Percentiles rank a stretch among this genome's conserved stretches.
Evolutionary conservation across 164 flowering plant genomes (phyloP).

Genomic region (Paratinospora sagittata): DNA sequence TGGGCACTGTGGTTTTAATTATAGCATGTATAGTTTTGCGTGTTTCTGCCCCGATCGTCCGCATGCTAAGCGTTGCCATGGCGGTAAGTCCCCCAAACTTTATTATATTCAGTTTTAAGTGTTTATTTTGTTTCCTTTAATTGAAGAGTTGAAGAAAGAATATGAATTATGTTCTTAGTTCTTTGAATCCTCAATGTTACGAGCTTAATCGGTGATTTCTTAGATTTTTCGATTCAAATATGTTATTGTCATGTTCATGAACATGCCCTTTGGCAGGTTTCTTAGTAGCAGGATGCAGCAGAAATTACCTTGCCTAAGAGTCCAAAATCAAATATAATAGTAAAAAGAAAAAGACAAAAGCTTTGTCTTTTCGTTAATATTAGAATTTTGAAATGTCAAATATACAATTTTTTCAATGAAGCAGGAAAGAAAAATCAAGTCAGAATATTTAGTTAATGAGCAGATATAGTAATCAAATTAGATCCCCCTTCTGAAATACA

Average conservation of each 20-base stretch:
- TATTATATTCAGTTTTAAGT: not conserved
- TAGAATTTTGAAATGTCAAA: conserved; percentile 1
- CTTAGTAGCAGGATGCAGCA: not conserved
- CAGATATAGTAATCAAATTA: not conserved
- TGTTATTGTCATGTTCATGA: not conserved
- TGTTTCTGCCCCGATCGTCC: conserved; percentile 5
- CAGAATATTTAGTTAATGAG: not conserved
- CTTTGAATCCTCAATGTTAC: not conserved
- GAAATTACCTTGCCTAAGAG: not conserved
- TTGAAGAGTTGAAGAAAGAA: not conserved
- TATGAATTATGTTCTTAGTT: no score
- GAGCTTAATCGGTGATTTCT: not conserved
- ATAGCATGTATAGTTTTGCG: not conserved
- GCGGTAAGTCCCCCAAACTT: not conserved
- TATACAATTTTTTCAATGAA: not conserved
- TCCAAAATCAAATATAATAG: not conserved
- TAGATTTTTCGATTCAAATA: not conserved
- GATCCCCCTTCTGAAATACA: not conserved
- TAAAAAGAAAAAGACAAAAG: not conserved
- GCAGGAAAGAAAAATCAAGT: not conserved
- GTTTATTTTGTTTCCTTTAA: not conserved
- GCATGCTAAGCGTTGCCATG: not conserved
- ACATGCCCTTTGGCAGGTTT: not conserved
- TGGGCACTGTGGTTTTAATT: conserved; percentile 1
- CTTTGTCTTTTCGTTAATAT: not conserved